Base-by-base conservation (phyloP, 768 basidiomycete genomes). In the Suillus weaverae region DNA sequence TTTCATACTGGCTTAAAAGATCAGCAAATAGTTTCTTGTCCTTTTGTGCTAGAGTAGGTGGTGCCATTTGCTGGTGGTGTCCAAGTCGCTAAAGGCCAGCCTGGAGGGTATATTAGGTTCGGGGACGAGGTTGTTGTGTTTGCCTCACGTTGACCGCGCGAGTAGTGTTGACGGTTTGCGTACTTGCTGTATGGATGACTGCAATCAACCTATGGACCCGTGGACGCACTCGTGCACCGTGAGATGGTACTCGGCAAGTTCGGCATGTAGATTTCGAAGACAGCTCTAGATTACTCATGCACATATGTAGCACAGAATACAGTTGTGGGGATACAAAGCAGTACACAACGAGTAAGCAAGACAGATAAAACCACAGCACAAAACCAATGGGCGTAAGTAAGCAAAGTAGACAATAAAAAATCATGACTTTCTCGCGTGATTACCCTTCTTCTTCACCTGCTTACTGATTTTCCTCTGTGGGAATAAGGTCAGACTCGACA, bases 21-120 rank as follows among this genome's bases (percentile, higher is more conserved):
- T 95, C 92, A 70, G 90, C 89, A 85, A 97, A 98, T 39, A 95
- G 84, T 32, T 85, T 79, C 18, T 86, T 84, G 79, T 98, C 95
- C 77, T 96, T 97, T 33, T 86, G 84, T 8, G 96, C 86, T 54
- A 97, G 84, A 2, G 8, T 14, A 10, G 70, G 72, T 18, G 71
- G 59, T 36, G 73, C 36, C 75, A 75, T 74, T 59, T 59, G 38
- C 10, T 59, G 18, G 14, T 38, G 55, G 26, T 39, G 56, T 59
- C 38, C 16, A 16, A 59, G 56, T 18, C 56, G 38, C 38, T 46
- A 30, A 33, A 51, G 26, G 20, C 53, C 22, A n/a, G 30, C 53
- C 41, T 35, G 51, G 8, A 32, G 60, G 46, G 43, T 57, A 61
- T 51, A 39, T 39, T 18, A 30, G 38, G 56, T 59, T 59, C 36